phyloP scores from a whole-genome alignment of 805 yeast species.

The Yamadazyma paraphyllophila region DNA sequence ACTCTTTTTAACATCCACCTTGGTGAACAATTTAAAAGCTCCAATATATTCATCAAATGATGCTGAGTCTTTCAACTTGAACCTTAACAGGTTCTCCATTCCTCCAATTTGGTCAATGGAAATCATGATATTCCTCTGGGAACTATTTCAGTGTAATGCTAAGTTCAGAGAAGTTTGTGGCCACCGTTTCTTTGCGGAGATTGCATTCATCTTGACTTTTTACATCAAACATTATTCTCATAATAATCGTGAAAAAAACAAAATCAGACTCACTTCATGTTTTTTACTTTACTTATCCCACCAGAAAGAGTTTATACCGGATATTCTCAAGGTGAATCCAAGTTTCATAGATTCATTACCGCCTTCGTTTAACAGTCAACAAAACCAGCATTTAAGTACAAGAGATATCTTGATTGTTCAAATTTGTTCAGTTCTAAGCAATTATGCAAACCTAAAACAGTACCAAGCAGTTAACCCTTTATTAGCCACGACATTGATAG shows the following conservation, averaged over 20 bases:
- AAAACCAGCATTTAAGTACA: slow-evolving; percentile 37
- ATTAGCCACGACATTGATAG: slow-evolving; percentile 48
- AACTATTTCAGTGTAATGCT: slow-evolving; percentile 69
- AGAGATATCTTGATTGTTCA: slow-evolving; percentile 64
- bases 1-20: slow-evolving; percentile 44
- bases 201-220: slow-evolving; percentile 53
- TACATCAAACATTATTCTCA: slow-evolving; percentile 52
- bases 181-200: slow-evolving; percentile 49
- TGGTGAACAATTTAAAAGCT: slow-evolving; percentile 46
- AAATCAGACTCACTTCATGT: slow-evolving; percentile 51
- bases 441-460: slow-evolving; percentile 15
- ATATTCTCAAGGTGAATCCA: slow-evolving; percentile 45
- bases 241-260: slow-evolving; percentile 34
- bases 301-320: slow-evolving; percentile 33
- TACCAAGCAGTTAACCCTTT: slow-evolving; percentile 24
- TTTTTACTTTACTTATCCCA: slow-evolving; percentile 52
- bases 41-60: slow-evolving; percentile 34
- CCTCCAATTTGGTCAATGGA: slow-evolving; percentile 54
- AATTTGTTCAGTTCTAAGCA: slow-evolving; percentile 40
- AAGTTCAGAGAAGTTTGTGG: slow-evolving; percentile 42
- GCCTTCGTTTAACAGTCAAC: slow-evolving; percentile 28
- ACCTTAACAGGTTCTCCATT: slow-evolving; percentile 2
- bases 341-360: slow-evolving; percentile 53
- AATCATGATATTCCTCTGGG: slow-evolving; percentile 68
- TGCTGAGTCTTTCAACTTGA: slow-evolving; percentile 10